phyloP scores from a whole-genome alignment of 2,329 filamentous ascomycete genomes.

The Fusarium solani-melongenae region DNA sequence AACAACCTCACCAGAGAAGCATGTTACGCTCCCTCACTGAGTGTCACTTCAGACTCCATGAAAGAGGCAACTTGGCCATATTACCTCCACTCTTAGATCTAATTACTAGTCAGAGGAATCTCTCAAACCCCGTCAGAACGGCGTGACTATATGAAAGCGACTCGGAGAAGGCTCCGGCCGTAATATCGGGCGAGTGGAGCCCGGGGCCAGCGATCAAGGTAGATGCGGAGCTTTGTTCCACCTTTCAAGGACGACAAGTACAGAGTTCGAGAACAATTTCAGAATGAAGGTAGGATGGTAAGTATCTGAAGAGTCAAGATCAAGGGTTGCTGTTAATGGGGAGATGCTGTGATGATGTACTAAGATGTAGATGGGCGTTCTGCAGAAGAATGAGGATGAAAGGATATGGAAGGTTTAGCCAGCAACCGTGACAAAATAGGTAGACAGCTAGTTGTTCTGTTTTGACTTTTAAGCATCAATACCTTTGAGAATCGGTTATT shows the following conservation, averaged over 20 bases:
- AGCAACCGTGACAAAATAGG: background rate
- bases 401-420: conserved; percentile 33
- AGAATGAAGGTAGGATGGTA: too few species aligned
- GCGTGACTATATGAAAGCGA: conserved; percentile 50
- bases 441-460: background rate
- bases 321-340: conserved; percentile 39
- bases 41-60: conserved; percentile 45
- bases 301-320: conserved; percentile 38
- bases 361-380: background rate
- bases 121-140: conserved; percentile 49
- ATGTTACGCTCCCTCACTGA: background rate
- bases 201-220: conserved; percentile 36
- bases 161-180: conserved; percentile 52
- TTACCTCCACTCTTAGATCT: conserved; percentile 48
- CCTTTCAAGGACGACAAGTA: conserved; percentile 51
- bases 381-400: background rate
- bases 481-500: background rate
- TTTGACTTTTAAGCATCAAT: background rate
- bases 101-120: conserved; percentile 46
- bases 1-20: background rate
- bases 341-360: conserved; percentile 29
- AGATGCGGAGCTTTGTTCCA: conserved; percentile 51
- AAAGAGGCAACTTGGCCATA: conserved; percentile 46
- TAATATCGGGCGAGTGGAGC: conserved; percentile 49
- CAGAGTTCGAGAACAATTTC: conserved; percentile 49